Evolutionary conservation across 1,284 basidiomycete genomes (phyloP), one percentile per base, ranked within the genome.

Genomic region (Rhodotorula sp.): DNA sequence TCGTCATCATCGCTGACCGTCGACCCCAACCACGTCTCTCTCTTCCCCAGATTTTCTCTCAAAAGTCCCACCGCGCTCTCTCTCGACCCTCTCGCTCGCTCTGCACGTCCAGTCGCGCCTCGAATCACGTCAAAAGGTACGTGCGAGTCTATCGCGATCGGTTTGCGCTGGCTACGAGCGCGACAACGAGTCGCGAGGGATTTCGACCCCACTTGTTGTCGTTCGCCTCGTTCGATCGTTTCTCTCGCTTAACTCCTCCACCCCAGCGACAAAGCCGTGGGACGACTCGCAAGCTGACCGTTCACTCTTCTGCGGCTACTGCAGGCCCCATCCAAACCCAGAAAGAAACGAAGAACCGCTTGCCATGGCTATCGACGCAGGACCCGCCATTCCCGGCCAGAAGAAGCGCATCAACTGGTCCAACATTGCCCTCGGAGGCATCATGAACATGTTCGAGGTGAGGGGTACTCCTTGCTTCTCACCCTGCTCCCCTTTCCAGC

Each of bases 401-500:
- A 96, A 96, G 83, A 93, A 94, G 80, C 67, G 71, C 57, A 88
- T 97, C 80, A 95, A 88, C 84, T 99, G 94, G 94, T 95, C 93
- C 80, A 99, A 99, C 86, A 97, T 98, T 84, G 96, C 95, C 76
- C 92, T 99, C 83, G 94, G 93, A 84, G 93, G 85, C 78, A 94
- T 93, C 79, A 97, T 97, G 92, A 94, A 96, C 85, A 91, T 96
- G 91, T 78, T 61, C 64, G 62, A 72, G 67, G 67, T 58, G 59
- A 29, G 59, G 29, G 29, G 29, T 29, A 29, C 21, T 34, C 34
- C 8, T 34, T 34, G 34, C 8, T 0, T 52, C 20, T 49, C 4
- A 4, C 2, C 34, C 3, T 21, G 31, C 16, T 18, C n/a, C 52
- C 15, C 7, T 26, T 26, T 26, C 52, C 52, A 26, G 29, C 52